phyloP scores from a whole-genome alignment of 371 early-diverging fungal species.

The Saksenaea vasiformis region DNA sequence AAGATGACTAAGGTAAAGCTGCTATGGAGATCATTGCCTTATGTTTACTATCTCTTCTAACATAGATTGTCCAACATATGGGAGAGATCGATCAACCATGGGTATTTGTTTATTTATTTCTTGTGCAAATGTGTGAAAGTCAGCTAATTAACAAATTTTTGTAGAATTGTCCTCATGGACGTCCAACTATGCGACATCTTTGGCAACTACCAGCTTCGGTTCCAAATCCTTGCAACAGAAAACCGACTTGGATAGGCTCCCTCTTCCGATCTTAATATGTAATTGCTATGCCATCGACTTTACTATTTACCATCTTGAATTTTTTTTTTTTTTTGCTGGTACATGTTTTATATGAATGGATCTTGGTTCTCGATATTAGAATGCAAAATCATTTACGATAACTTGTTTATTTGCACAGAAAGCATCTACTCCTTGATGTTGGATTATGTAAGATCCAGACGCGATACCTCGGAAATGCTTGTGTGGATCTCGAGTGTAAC shows the following conservation, averaged over 20 bases:
- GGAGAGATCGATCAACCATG: slow-evolving; percentile 88
- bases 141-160: not conserved
- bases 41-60: not conserved
- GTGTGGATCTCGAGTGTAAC: no score
- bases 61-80: slow-evolving; percentile 72
- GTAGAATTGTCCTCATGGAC: slow-evolving; percentile 98
- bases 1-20: slow-evolving; percentile 69
- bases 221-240: not conserved
- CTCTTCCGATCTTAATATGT: not conserved
- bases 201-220: slow-evolving; percentile 34
- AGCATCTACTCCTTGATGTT: no score
- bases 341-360: no score
- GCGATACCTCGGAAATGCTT: no score
- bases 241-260: not conserved
- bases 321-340: no score
- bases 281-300: no score
- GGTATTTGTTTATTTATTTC: no score
- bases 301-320: no score
- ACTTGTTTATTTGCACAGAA: no score
- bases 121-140: not conserved
- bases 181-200: slow-evolving; percentile 94
- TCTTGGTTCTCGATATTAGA: no score
- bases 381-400: no score
- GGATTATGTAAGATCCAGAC: no score
- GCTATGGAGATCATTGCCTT: not conserved